These are phyloP conservation scores for Acanthamoeba sp. DNA, from an alignment of 208 protist genomes.

Conservation along the genomic window DNA sequence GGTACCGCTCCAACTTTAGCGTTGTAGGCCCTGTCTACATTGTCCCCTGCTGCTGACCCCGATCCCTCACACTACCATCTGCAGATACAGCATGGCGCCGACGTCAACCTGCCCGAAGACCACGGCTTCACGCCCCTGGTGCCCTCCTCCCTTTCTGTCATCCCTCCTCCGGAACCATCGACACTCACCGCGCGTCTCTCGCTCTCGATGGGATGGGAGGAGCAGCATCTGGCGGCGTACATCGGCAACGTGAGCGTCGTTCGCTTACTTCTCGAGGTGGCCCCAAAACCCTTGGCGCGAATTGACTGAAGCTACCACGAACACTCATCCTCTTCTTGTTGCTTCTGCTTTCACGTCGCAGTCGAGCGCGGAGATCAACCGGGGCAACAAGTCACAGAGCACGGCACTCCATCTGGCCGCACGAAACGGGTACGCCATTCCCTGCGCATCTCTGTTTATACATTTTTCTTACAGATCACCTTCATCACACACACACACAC, in stretches of 20 bases:
- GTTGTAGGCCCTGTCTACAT: background rate
- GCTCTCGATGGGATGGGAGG: background rate
- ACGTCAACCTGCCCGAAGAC: slow-evolving; percentile 32
- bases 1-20: background rate
- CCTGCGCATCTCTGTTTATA: background rate
- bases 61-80: background rate
- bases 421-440: background rate
- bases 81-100: background rate
- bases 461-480: background rate
- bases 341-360: background rate
- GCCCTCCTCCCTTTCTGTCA: background rate
- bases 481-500: too few species aligned
- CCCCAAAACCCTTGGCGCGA: too few species aligned
- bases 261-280: slow-evolving; percentile 3
- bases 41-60: background rate
- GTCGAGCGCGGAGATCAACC: background rate
- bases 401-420: background rate
- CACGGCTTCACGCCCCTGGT: slow-evolving; percentile 32
- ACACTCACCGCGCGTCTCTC: background rate
- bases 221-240: slow-evolving; percentile 24
- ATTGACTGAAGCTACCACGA: too few species aligned
- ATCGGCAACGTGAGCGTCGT: slow-evolving; percentile 36
- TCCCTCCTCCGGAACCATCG: background rate
- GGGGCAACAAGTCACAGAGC: slow-evolving; percentile 26
- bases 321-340: background rate